Percentiles rank a stretch among this genome's conserved stretches.
Conservation (phyloP, 768 basidiomycete species). For the Auricularia sp. region DNA sequence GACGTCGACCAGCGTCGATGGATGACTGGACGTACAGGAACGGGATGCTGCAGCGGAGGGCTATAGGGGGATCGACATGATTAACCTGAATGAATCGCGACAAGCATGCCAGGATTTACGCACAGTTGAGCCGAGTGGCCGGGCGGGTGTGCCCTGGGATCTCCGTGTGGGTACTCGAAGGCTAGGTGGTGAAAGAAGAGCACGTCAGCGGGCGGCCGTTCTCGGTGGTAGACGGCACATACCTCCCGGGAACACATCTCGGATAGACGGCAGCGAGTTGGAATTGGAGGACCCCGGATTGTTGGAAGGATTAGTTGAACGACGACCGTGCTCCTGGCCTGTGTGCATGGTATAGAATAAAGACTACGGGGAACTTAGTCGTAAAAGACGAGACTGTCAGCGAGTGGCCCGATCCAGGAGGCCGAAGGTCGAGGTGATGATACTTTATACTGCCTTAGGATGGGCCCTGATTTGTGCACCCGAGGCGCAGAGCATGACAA, state of each 20-base stretch:
- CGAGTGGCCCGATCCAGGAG: background rate
- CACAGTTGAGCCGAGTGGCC: background rate
- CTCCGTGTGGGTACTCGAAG: too few relatives aligned
- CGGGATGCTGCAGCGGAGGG: background rate
- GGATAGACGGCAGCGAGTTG: background rate
- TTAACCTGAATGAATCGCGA: background rate
- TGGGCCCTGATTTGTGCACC: background rate
- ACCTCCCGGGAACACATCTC: background rate
- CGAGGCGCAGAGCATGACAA: background rate
- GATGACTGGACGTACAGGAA: background rate
- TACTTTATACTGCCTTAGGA: background rate
- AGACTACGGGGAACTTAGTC: background rate
- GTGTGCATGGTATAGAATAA: background rate
- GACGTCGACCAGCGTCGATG: background rate
- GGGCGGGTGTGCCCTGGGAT: too few relatives aligned
- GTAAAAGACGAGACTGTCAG: background rate
- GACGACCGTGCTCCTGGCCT: background rate
- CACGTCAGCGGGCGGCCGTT: background rate
- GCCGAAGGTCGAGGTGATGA: background rate
- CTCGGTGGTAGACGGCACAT: background rate
- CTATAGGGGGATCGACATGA: conserved; percentile 1
- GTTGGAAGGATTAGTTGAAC: background rate
- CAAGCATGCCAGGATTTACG: background rate
- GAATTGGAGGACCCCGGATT: background rate
- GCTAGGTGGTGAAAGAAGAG: background rate